Conservation (phyloP, 306 rosid species). For the Lablab purpureus region DNA sequence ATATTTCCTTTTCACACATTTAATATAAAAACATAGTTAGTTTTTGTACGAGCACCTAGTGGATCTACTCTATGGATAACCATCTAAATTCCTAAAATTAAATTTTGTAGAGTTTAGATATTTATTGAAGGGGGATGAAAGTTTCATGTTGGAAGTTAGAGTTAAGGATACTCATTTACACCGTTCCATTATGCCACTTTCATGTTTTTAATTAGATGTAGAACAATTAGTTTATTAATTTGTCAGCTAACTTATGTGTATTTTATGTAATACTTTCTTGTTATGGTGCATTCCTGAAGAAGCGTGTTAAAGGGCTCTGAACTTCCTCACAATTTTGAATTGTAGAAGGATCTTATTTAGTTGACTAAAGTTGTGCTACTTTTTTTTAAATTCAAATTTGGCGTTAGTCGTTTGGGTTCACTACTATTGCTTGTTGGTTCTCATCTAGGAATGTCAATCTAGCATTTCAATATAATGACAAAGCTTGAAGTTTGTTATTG, state of each 20-base stretch:
- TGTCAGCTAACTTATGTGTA: constrained; percentile 4
- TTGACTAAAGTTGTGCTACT: constrained; percentile 25
- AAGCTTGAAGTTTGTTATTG: constrained; percentile 28
- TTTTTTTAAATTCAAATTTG: constrained; percentile 23
- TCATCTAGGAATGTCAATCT: constrained; percentile 37
- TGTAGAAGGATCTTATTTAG: constrained; percentile 24
- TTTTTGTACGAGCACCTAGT: neutral
- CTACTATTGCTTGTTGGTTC: constrained; percentile 1
- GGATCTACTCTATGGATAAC: neutral
- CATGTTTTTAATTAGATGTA: constrained; percentile 10
- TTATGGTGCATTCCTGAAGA: constrained; percentile 5
- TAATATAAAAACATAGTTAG: neutral
- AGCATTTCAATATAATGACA: constrained; percentile 20
- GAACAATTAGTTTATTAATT: constrained; percentile 18
- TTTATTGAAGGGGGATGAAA: constrained; percentile 14
- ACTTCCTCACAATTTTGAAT: constrained; percentile 15
- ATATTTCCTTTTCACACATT: constrained; percentile 13
- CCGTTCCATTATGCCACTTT: constrained; percentile 6
- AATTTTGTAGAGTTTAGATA: constrained; percentile 17
- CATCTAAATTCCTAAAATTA: constrained; percentile 8
- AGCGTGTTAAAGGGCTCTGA: neutral
- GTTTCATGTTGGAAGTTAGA: constrained; percentile 21
- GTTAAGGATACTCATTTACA: constrained; percentile 2
- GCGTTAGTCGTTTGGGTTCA: constrained; percentile 25
- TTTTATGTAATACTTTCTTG: constrained; percentile 5